Percentiles rank a stretch among this genome's conserved stretches.
These are phyloP conservation scores for Colletotrichum limetticola DNA, from an alignment of 2,329 filamentous ascomycete species.

Conservation along the genomic window DNA sequence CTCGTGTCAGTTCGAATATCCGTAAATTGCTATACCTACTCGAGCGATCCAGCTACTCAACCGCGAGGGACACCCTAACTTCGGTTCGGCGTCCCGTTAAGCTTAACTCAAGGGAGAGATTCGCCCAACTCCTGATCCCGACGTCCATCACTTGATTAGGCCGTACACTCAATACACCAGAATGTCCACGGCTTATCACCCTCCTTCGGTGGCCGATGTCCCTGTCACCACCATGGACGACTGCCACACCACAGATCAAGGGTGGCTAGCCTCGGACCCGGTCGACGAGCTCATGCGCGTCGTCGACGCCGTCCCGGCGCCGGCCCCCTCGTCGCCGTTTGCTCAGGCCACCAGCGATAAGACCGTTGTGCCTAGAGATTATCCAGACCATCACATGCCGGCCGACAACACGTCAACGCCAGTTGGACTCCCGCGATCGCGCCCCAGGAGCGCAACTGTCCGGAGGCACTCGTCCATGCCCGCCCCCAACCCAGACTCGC, in stretches of 20 bases:
- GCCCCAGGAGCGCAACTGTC: slow-evolving; percentile 30
- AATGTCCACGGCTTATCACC: slow-evolving; percentile 24
- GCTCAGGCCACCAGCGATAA: slow-evolving; percentile 12
- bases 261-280: slow-evolving; percentile 18
- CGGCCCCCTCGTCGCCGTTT: not conserved
- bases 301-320: slow-evolving; percentile 11
- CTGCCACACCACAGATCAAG: not conserved
- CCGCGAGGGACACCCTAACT: not conserved
- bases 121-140: not conserved
- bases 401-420: slow-evolving; percentile 20
- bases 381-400: slow-evolving; percentile 28
- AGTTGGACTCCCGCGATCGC: slow-evolving; percentile 12
- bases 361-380: not conserved
- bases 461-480: slow-evolving; percentile 19
- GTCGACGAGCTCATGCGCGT: slow-evolving; percentile 12
- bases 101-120: not conserved
- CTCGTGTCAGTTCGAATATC: not conserved
- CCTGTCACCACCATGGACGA: not conserved
- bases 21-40: not conserved
- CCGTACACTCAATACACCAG: not conserved
- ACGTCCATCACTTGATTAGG: not conserved
- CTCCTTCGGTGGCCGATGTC: slow-evolving; percentile 20
- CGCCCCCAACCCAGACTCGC: not conserved
- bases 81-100: not conserved
- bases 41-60: not conserved